Base-by-base conservation (phyloP, 2,329 filamentous ascomycete species). In the Uncinocarpus reesii region DNA sequence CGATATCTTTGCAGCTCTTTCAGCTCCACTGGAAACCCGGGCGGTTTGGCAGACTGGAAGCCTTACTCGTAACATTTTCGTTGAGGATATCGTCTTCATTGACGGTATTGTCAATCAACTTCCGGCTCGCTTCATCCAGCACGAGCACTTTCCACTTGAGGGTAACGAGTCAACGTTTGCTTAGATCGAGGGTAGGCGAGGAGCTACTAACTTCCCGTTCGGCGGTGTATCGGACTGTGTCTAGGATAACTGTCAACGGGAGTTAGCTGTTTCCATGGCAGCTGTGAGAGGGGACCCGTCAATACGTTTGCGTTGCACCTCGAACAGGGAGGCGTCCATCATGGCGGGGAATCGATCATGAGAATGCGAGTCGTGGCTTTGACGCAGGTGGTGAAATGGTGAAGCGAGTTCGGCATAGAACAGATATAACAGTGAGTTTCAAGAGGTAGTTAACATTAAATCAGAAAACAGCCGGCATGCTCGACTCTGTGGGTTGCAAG, bases 21-120 rank as follows among this genome's bases (percentile, higher is more conserved):
- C 26, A 47, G 45, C 50, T 24, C 2, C 32, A 47, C 38, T 34
- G 35, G 38, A 35, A 51, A 44, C 48, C 34, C 55, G 45, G 6
- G 16, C 11, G n/a, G n/a, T n/a, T n/a, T 23, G 13, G 55, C 51
- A 34, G 51, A 35, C 36, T 45, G 11, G 35, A 43, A 16, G 16
- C 59, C 82, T 64, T 76, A 95, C 89, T 95, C 57, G 89, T 90
- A 67, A 98, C 86, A 65, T 95, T 95, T 69, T 88, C 81, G 65
- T 94, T 93, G 69, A 98, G 83, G 57, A 98, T 93, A 61, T 95
- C 87, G 78, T 98, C 90, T 72, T 95, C 85, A 61, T 87, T 90
- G 64, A 90, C 79, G 40, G 86, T 84, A 73, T 90, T 94, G 69
- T 94, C 83, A 59, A 98, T 77, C 58, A 98, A 78, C 66, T 84